Percentiles rank a stretch among this genome's conserved stretches.
Conservation (phyloP, 2,329 filamentous ascomycete species). For the Colletotrichum viniferum region DNA sequence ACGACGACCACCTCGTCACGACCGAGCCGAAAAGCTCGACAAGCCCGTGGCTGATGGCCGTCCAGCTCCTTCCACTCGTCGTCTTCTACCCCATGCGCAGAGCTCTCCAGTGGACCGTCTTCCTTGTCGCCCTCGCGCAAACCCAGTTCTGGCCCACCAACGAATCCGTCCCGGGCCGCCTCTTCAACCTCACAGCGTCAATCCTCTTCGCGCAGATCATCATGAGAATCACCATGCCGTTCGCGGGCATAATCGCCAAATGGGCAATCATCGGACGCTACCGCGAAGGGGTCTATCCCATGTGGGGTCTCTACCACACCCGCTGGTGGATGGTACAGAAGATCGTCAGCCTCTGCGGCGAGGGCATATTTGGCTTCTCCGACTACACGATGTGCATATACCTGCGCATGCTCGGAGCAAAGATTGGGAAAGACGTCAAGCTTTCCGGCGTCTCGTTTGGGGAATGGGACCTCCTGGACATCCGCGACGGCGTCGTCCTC, state of each 20-base stretch:
- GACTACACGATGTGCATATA: constrained; percentile 47
- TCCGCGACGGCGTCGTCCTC: constrained; percentile 52
- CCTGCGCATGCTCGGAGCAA: constrained; percentile 56
- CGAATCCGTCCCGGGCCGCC: constrained; percentile 43
- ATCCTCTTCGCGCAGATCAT: constrained; percentile 46
- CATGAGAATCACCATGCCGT: constrained; percentile 44
- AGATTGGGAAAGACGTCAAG: constrained; percentile 56
- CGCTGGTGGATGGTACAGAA: constrained; percentile 65
- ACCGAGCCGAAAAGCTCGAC: constrained; percentile 51
- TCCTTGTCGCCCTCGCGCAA: constrained; percentile 51
- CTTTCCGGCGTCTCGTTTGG: constrained; percentile 49
- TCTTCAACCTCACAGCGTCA: constrained; percentile 51
- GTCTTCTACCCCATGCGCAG: constrained; percentile 56
- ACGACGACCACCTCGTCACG: constrained; percentile 29
- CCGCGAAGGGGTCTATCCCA: constrained; percentile 58
- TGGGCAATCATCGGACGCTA: constrained; percentile 61
- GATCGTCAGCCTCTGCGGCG: constrained; percentile 51
- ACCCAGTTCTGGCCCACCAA: constrained; percentile 44
- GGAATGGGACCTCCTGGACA: constrained; percentile 63
- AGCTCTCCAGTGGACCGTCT: constrained; percentile 56
- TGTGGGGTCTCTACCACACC: constrained; percentile 64
- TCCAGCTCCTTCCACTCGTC: constrained; percentile 55
- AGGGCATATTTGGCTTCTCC: constrained; percentile 46
- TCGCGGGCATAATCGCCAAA: constrained; percentile 54
- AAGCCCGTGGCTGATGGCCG: constrained; percentile 48